Evolutionary conservation across 78 protist species (phyloP).

Genomic region (Thecamonas trahens): DNA sequence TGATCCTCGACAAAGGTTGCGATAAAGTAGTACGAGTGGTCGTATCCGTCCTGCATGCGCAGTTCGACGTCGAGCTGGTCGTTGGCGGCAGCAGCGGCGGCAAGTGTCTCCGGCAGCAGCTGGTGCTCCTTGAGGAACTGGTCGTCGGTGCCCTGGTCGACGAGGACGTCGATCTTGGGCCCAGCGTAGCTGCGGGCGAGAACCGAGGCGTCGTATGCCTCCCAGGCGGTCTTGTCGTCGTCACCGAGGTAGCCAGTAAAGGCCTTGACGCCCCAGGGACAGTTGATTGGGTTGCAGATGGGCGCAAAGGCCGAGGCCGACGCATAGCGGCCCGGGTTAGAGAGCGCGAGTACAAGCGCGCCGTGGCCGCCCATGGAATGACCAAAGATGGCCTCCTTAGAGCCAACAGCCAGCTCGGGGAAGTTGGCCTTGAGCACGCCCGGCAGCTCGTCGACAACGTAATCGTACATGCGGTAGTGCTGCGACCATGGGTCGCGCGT

Average conservation of each 20-base stretch:
- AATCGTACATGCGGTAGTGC: slow-evolving; percentile 74
- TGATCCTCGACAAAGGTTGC: slow-evolving; percentile 72
- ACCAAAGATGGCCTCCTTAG: slow-evolving; percentile 15
- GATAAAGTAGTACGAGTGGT: slow-evolving; percentile 80
- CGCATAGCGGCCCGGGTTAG: slow-evolving; percentile 39
- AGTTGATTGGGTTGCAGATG: slow-evolving; percentile 67
- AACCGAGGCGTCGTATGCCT: slow-evolving; percentile 42
- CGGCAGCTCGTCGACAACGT: slow-evolving; percentile 73
- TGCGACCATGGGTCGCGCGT: slow-evolving; percentile 53
- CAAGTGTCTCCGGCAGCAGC: slow-evolving; percentile 16
- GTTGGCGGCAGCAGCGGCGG: slow-evolving; percentile 2
- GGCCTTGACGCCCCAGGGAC: slow-evolving; percentile 62
- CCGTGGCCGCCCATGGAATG: slow-evolving; percentile 93
- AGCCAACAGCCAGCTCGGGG: background rate
- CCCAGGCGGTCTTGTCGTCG: slow-evolving; percentile 22
- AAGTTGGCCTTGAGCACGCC: slow-evolving; percentile 19
- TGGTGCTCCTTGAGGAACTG: slow-evolving; percentile 18
- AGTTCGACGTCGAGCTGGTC: background rate
- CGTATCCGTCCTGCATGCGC: slow-evolving; percentile 65
- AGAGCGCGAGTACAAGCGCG: slow-evolving; percentile 58
- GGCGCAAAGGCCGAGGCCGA: slow-evolving; percentile 89
- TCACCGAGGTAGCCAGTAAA: slow-evolving; percentile 71
- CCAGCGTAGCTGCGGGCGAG: slow-evolving; percentile 33
- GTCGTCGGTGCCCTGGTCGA: slow-evolving; percentile 70
- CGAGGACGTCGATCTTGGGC: slow-evolving; percentile 21